Conservation (phyloP, 352 stramenopile genomes). For the Globisporangium orthogonon region DNA sequence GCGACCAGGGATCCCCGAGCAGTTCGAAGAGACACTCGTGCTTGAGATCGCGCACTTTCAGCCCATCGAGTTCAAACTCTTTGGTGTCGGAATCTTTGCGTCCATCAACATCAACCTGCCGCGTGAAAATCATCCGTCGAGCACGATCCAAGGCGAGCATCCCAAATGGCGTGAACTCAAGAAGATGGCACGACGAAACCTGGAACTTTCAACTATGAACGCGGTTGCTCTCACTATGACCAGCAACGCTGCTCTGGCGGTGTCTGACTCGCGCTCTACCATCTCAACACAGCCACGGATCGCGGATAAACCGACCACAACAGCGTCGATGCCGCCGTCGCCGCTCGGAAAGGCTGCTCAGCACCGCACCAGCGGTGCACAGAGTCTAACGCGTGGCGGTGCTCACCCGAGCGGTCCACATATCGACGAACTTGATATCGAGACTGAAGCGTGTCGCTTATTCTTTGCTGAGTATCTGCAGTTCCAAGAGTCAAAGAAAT, state of each 20-base stretch:
- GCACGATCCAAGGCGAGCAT: constrained; percentile 37
- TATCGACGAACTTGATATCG: constrained; percentile 71
- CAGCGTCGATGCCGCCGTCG: constrained; percentile 18
- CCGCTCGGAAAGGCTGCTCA: constrained; percentile 12
- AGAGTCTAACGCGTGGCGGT: constrained; percentile 16
- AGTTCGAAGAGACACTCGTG: constrained; percentile 83
- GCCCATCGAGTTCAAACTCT: constrained; percentile 87
- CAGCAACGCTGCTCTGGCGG: constrained; percentile 3
- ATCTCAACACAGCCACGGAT: constrained; percentile 29
- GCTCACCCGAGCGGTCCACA: constrained; percentile 7
- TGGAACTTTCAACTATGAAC: constrained; percentile 30
- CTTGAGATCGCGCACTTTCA: constrained; percentile 94
- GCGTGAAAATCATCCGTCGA: constrained; percentile 58
- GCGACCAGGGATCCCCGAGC: constrained; percentile 81
- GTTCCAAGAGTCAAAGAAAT: constrained; percentile 34
- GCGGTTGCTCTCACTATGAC: constrained; percentile 16
- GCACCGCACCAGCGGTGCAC: constrained; percentile 11
- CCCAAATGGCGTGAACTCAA: constrained; percentile 76
- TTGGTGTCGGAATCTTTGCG: constrained; percentile 87
- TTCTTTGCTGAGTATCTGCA: constrained; percentile 86
- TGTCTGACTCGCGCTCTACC: constrained; percentile 51
- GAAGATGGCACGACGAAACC: constrained; percentile 36
- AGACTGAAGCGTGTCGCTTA: constrained; percentile 79
- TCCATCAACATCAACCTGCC: constrained; percentile 87
- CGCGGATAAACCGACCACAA: constrained; percentile 28